Conservation (phyloP, 805 yeast genomes). For the Suhomyces prunicola region DNA sequence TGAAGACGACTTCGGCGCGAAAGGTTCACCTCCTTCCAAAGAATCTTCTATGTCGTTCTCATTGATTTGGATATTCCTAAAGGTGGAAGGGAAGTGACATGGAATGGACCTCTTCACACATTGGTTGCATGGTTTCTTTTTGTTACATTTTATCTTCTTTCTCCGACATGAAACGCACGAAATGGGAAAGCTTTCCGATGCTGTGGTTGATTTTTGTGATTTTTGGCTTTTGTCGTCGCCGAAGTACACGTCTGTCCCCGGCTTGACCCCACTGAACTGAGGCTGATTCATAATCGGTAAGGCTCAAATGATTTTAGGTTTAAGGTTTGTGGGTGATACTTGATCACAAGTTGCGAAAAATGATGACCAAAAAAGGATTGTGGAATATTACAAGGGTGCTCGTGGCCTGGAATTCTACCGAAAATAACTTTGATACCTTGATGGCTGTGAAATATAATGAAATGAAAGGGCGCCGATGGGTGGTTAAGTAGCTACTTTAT, state of each 20-base stretch:
- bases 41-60: constrained; percentile 16
- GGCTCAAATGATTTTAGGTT: background rate
- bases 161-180: constrained; percentile 37
- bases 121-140: constrained; percentile 39
- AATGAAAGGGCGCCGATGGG: background rate
- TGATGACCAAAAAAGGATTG: background rate
- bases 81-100: constrained; percentile 47
- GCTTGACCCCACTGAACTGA: background rate
- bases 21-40: background rate
- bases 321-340: background rate
- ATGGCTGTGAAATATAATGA: background rate
- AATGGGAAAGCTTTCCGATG: constrained; percentile 27
- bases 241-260: background rate
- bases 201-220: background rate
- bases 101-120: constrained; percentile 35
- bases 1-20: background rate
- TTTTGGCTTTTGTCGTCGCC: background rate
- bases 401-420: background rate
- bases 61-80: constrained; percentile 37
- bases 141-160: constrained; percentile 35
- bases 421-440: background rate
- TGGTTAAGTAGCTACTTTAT: background rate
- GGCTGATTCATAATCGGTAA: background rate
- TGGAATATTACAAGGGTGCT: background rate
- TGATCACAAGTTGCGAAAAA: background rate